Percentiles rank a stretch among this genome's conserved stretches.
Evolutionary conservation across 352 stramenopile genomes (phyloP).

Genomic region (Pythium brassicae): DNA sequence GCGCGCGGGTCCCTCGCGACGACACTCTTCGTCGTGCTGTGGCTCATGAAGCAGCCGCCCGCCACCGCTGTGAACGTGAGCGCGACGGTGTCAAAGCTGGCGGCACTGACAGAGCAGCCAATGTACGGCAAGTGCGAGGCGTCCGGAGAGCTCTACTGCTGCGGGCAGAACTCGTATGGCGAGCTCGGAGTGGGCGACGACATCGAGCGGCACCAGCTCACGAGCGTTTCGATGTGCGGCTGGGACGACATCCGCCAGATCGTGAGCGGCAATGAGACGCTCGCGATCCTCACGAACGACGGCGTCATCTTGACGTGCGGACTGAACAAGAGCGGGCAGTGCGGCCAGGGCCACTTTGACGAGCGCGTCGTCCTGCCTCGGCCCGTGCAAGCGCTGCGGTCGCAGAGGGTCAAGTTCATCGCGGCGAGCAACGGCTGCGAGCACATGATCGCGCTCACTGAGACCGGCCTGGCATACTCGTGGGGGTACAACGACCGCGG

Average conservation of each 20-base stretch:
- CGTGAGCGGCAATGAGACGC: constrained; percentile 78
- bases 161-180: constrained; percentile 86
- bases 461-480: constrained; percentile 75
- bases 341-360: constrained; percentile 84
- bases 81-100: constrained; percentile 56
- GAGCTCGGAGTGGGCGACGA: constrained; percentile 84
- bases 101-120: constrained; percentile 75
- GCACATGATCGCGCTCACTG: constrained; percentile 83
- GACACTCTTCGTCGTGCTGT: constrained; percentile 60
- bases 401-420: constrained; percentile 74
- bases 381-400: constrained; percentile 71
- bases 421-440: constrained; percentile 87
- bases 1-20: constrained; percentile 68
- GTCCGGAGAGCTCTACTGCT: constrained; percentile 83
- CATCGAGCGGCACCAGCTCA: constrained; percentile 76
- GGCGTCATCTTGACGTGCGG: constrained; percentile 79
- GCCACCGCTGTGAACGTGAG: constrained; percentile 47
- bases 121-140: constrained; percentile 86
- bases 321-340: constrained; percentile 87
- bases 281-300: constrained; percentile 78
- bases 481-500: constrained; percentile 88
- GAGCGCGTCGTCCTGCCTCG: constrained; percentile 82
- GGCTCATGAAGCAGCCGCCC: constrained; percentile 60
- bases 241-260: constrained; percentile 85
- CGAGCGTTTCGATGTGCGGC: constrained; percentile 67